These are phyloP conservation scores for Colletotrichum tamarilloi DNA, from an alignment of 2,329 filamentous ascomycete species.

Conservation along the genomic window DNA sequence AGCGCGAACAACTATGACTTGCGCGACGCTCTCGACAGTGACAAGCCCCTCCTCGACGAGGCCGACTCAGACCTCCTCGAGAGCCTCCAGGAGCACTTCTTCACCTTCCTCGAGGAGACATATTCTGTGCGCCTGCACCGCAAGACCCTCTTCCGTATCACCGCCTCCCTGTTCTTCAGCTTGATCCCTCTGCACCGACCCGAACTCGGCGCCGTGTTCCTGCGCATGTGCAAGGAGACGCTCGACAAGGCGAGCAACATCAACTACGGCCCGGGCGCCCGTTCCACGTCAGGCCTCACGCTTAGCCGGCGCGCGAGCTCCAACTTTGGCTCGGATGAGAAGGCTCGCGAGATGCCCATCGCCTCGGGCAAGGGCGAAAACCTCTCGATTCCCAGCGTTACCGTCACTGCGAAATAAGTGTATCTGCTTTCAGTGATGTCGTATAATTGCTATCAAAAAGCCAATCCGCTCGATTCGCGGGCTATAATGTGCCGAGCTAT, in stretches of 20 bases:
- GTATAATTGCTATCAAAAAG: background rate
- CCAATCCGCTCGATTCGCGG: background rate
- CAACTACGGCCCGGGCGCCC: conserved; percentile 34
- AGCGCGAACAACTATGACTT: conserved; percentile 37
- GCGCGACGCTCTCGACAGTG: conserved; percentile 27
- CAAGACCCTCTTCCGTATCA: conserved; percentile 45
- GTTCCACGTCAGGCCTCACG: conserved; percentile 24
- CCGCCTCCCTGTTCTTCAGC: conserved; percentile 44
- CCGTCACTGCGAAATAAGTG: conserved; percentile 23
- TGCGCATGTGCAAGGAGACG: conserved; percentile 41
- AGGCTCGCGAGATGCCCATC: conserved; percentile 33
- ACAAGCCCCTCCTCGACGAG: conserved; percentile 40
- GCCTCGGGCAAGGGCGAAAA: conserved; percentile 22
- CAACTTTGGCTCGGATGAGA: conserved; percentile 32
- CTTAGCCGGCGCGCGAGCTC: conserved; percentile 34
- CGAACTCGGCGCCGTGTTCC: conserved; percentile 41
- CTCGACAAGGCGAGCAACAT: conserved; percentile 40
- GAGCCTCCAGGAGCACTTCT: conserved; percentile 41
- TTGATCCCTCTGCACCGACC: conserved; percentile 44
- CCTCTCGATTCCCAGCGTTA: conserved; percentile 26
- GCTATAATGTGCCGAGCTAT: conserved; percentile 14
- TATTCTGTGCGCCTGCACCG: conserved; percentile 41
- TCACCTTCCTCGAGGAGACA: conserved; percentile 41
- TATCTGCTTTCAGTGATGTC: background rate
- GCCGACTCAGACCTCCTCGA: conserved; percentile 40